A percentile compares a stretch with the other conserved stretches of the same genome.
Conservation (phyloP, 306 rosid genomes). For the Sindora glabra region DNA sequence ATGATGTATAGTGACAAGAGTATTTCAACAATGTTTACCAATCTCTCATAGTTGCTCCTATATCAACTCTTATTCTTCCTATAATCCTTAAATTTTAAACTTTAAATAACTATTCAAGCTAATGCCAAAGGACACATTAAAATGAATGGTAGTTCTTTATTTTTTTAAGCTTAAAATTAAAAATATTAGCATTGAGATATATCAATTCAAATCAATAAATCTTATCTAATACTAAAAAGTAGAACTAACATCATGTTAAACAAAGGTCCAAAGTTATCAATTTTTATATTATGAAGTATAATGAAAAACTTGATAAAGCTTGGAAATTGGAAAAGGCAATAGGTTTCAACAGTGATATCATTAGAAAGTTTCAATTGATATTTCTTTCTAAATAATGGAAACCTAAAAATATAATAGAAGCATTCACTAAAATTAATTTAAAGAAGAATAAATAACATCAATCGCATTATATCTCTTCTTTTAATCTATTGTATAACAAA, state of each 20-base stretch:
- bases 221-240: background rate
- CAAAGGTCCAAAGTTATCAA: no score
- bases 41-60: background rate
- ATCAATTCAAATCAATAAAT: no score
- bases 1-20: background rate
- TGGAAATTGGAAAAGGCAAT: conserved; percentile 92
- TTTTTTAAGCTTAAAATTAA: no score
- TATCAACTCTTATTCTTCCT: background rate
- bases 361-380: conserved; percentile 78
- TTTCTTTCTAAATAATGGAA: conserved; percentile 92
- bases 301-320: conserved; percentile 79
- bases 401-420: conserved; percentile 43
- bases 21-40: background rate
- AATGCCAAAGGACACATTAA: background rate
- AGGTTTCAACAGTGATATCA: conserved; percentile 70
- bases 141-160: background rate
- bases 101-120: background rate
- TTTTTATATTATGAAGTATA: background rate
- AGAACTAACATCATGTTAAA: conserved; percentile 16
- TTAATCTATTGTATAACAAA: no score
- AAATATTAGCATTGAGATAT: no score
- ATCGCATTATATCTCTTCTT: no score
- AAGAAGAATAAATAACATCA: conserved; percentile 10
- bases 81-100: background rate
- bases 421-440: conserved; percentile 3